Evolutionary conservation across 352 stramenopile genomes (phyloP).

Genomic region (Blastocystis sp.): DNA sequence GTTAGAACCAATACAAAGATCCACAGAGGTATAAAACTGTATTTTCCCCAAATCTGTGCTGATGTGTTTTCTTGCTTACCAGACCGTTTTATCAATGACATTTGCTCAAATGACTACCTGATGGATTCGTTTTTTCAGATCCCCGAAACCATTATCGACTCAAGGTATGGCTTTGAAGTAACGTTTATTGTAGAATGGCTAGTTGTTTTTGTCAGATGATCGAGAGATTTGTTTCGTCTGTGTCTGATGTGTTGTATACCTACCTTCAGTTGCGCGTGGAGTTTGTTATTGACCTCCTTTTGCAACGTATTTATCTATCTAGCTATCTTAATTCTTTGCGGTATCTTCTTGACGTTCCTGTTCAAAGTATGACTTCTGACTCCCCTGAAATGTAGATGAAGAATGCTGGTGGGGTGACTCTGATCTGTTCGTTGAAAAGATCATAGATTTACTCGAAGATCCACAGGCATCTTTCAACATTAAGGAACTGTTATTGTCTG

Average conservation of each 20-base stretch:
- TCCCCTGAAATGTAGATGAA: background rate
- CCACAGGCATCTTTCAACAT: slow-evolving; percentile 11
- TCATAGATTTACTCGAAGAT: background rate
- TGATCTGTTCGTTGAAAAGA: background rate
- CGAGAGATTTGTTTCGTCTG: slow-evolving; percentile 17
- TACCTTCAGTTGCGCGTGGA: slow-evolving; percentile 16
- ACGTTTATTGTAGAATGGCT: slow-evolving; percentile 4
- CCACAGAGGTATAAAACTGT: background rate
- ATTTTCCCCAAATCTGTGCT: slow-evolving; percentile 41
- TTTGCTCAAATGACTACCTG: slow-evolving; percentile 49
- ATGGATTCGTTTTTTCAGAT: slow-evolving; percentile 63
- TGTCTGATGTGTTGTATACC: background rate
- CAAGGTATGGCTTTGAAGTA: no score
- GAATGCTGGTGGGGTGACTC: slow-evolving; percentile 56
- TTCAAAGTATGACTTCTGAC: background rate
- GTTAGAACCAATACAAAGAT: background rate
- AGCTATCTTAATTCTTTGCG: slow-evolving; percentile 47
- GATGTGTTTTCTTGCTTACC: slow-evolving; percentile 46
- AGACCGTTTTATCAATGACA: slow-evolving; percentile 39
- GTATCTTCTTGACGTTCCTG: slow-evolving; percentile 46
- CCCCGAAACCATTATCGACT: background rate
- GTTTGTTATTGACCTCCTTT: background rate
- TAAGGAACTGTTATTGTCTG: slow-evolving; percentile 48
- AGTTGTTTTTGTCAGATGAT: slow-evolving; percentile 49
- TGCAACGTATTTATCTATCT: slow-evolving; percentile 10